Evolutionary conservation across 2,329 filamentous ascomycete genomes (phyloP).

Genomic region (Blumeria hordei): DNA sequence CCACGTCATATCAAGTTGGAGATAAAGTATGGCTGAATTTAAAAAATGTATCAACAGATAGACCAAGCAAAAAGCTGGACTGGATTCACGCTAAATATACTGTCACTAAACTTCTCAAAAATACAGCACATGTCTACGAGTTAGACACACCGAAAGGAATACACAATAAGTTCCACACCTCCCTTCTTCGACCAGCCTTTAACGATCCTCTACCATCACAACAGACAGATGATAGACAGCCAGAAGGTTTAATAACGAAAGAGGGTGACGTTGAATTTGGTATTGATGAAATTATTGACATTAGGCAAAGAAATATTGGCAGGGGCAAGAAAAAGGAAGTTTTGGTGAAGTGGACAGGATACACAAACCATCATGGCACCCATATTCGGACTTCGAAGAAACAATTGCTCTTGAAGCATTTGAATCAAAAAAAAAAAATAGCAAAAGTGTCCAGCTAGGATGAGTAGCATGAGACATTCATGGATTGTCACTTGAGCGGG

Average conservation of each 20-base stretch:
- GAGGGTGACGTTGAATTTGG: not conserved
- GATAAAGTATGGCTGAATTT: constrained; percentile 1
- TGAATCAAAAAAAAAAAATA: not conserved
- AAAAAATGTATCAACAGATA: not conserved
- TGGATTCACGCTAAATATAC: not conserved
- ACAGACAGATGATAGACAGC: not conserved
- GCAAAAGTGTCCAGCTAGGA: no score
- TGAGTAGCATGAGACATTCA: no score
- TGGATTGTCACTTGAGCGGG: no score
- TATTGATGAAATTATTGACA: not conserved
- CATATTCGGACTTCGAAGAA: not conserved
- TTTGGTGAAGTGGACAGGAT: not conserved
- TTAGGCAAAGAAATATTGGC: not conserved
- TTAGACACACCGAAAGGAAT: not conserved
- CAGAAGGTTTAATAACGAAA: not conserved
- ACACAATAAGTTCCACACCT: not conserved
- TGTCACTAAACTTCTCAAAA: not conserved
- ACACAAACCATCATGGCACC: not conserved
- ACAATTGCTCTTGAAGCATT: not conserved
- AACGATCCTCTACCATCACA: not conserved
- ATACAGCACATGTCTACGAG: not conserved
- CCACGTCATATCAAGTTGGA: not conserved
- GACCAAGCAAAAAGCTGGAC: not conserved
- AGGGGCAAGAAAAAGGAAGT: not conserved
- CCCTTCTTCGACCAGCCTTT: not conserved